phyloP scores from a whole-genome alignment of 371 early-diverging fungal species.

The Lichtheimia ramosa region DNA sequence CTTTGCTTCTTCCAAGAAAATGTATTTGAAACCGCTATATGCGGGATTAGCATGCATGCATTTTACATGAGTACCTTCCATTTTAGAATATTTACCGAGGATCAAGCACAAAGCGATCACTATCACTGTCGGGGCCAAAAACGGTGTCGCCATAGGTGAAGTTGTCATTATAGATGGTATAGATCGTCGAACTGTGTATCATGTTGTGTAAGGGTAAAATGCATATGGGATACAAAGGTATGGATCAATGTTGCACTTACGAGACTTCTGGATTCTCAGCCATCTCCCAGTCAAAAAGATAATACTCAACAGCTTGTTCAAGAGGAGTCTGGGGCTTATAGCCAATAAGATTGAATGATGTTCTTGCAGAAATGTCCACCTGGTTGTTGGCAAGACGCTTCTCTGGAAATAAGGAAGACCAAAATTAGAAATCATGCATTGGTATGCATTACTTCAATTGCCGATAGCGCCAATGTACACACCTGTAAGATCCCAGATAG shows the following conservation, averaged over 20 bases:
- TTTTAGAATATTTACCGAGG: conserved; percentile 29
- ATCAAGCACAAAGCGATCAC: conserved; percentile 39
- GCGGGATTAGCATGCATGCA: conserved; percentile 1
- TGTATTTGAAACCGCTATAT: conserved; percentile 42
- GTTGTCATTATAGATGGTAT: conserved; percentile 28
- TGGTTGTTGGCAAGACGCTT: conserved; percentile 26
- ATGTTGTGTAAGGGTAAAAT: no score
- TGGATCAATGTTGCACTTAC: not conserved
- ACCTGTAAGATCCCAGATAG: conserved; percentile 28
- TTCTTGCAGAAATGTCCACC: conserved; percentile 40
- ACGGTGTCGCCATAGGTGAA: conserved; percentile 20
- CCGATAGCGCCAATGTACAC: conserved; percentile 2
- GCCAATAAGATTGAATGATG: conserved; percentile 32
- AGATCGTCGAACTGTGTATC: conserved; percentile 20
- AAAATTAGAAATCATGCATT: not conserved
- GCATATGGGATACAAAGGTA: no score
- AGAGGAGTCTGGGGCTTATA: conserved; percentile 31
- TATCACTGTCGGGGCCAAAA: conserved; percentile 45
- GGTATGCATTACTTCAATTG: not conserved
- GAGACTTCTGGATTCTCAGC: conserved; percentile 38
- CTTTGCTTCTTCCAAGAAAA: conserved; percentile 37
- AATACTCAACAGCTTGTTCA: conserved; percentile 47
- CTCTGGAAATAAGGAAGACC: conserved; percentile 12
- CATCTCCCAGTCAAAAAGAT: conserved; percentile 42
- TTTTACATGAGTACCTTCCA: not conserved